phyloP scores from a whole-genome alignment of 2,329 filamentous ascomycete species.

The Epichloe gansuensis region DNA sequence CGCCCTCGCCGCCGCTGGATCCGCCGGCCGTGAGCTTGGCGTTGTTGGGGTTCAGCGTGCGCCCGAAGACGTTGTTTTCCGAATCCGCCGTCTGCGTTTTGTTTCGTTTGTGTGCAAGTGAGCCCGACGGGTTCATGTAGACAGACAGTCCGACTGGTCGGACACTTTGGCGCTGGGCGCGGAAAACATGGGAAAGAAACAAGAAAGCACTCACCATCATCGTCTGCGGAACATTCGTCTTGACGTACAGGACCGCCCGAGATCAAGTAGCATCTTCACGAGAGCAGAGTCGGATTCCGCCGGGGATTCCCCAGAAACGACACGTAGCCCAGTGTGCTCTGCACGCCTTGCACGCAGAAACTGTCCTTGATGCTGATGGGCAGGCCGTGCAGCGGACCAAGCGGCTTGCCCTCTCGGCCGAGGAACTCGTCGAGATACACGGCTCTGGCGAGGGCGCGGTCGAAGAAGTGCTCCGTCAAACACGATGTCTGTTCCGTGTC shows the following conservation, averaged over 20 bases:
- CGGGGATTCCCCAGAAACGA: slow-evolving; percentile 14
- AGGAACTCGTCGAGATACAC: slow-evolving; percentile 9
- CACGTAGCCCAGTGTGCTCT: slow-evolving; percentile 15
- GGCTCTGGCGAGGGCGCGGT: slow-evolving; percentile 13
- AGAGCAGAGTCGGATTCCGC: slow-evolving; percentile 12
- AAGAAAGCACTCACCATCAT: slow-evolving; percentile 38
- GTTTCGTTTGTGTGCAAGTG: too few relatives aligned
- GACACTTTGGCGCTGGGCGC: not conserved
- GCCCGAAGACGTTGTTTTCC: slow-evolving; percentile 27
- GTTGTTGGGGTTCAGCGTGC: slow-evolving; percentile 17
- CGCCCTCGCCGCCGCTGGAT: slow-evolving; percentile 13
- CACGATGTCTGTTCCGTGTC: slow-evolving; percentile 16
- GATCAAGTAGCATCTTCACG: slow-evolving; percentile 14
- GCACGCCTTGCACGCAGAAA: slow-evolving; percentile 11
- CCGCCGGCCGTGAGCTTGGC: slow-evolving; percentile 21
- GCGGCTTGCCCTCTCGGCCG: slow-evolving; percentile 5
- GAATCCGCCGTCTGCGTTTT: slow-evolving; percentile 14
- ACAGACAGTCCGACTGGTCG: too few relatives aligned
- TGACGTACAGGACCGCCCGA: slow-evolving; percentile 18
- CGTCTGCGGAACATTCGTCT: slow-evolving; percentile 44
- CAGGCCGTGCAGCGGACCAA: slow-evolving; percentile 14
- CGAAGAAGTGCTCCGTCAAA: slow-evolving; percentile 34
- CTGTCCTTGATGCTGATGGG: slow-evolving; percentile 18
- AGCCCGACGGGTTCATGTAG: too few relatives aligned
- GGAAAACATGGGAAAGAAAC: not conserved